Evolutionary conservation across 129 eudicot species (phyloP).

Genomic region (carrot (Daucus carota)): DH1_v3.0 NC_030386.2:17674501-17675000

Average conservation of each 20-base stretch:
- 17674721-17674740: conserved; percentile 69
- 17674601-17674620: conserved; percentile 67
- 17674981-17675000: not conserved
- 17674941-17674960: not conserved
- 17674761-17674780: conserved; percentile 51
- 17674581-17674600: conserved; percentile 58
- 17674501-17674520: not conserved
- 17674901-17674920: conserved; percentile 54
- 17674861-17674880: too few species aligned
- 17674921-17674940: conserved; percentile 15
- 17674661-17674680: conserved; percentile 61
- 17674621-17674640: conserved; percentile 74
- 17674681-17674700: conserved; percentile 46
- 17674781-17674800: conserved; percentile 59
- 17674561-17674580: conserved; percentile 85
- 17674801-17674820: conserved; percentile 61
- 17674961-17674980: not conserved
- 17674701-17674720: conserved; percentile 51
- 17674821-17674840: conserved; percentile 27
- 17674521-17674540: not conserved
- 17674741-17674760: conserved; percentile 48
- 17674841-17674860: too few species aligned
- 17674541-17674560: conserved; percentile 15
- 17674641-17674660: conserved; percentile 60
- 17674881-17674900: too few species aligned